These are phyloP conservation scores for Stromatinia cepivora DNA, from an alignment of 2,329 filamentous ascomycete species.

Conservation along the genomic window DNA sequence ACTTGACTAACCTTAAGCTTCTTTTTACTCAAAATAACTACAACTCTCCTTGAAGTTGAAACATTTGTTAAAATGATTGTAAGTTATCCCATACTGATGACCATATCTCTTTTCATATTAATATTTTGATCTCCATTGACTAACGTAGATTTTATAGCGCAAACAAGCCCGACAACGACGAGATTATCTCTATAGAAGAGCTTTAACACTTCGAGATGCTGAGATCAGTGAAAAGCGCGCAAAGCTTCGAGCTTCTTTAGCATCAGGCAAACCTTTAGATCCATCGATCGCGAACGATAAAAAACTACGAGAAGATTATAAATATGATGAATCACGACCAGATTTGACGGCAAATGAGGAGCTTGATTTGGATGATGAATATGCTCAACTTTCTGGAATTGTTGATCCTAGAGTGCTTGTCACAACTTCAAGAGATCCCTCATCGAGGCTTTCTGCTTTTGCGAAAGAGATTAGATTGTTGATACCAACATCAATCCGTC, in stretches of 20 bases:
- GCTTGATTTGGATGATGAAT: conserved; percentile 83
- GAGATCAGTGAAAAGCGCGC: conserved; percentile 91
- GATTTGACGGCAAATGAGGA: conserved; percentile 68
- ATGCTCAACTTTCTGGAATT: conserved; percentile 85
- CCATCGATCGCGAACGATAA: conserved; percentile 84
- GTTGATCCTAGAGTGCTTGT: conserved; percentile 87
- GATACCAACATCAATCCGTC: conserved; percentile 78
- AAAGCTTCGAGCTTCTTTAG: conserved; percentile 81
- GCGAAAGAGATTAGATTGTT: conserved; percentile 87
- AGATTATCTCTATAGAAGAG: conserved; percentile 89
- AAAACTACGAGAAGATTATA: conserved; percentile 79
- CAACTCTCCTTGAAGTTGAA: too few species aligned
- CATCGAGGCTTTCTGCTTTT: conserved; percentile 80
- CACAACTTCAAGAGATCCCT: conserved; percentile 87
- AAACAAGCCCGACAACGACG: conserved; percentile 76
- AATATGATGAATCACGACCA: conserved; percentile 82
- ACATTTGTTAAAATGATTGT: conserved; percentile 34
- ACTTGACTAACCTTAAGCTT: background rate
- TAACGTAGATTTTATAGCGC: conserved; percentile 46
- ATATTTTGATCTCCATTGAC: background rate
- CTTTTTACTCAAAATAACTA: background rate
- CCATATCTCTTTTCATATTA: background rate
- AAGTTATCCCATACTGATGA: conserved; percentile 24
- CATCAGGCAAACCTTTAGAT: conserved; percentile 83
- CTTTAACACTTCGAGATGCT: conserved; percentile 82